These are phyloP conservation scores for Solanum medicagineum DNA, from an alignment of 257 asterid genomes.

Conservation along the genomic window DNA sequence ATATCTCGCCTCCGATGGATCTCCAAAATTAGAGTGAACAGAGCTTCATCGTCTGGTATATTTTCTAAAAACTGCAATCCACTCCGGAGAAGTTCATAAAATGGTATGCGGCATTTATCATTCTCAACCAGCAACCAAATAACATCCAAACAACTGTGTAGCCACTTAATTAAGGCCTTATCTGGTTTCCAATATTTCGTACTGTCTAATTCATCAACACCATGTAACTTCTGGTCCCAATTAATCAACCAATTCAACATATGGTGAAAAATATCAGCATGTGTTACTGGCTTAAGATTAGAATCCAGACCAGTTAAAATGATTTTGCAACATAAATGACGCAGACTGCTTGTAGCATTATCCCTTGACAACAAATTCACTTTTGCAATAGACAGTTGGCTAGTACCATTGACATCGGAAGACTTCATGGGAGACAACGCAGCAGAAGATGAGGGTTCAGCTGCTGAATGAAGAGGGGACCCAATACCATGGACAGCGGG, in stretches of 20 bases:
- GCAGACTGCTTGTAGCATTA: conserved; percentile 66
- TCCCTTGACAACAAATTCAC: conserved; percentile 35
- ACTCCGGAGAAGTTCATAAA: conserved; percentile 86
- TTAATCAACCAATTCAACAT: conserved; percentile 84
- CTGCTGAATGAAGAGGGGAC: conserved; percentile 73
- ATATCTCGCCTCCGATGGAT: conserved; percentile 90
- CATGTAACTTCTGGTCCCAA: conserved; percentile 73
- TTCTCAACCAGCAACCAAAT: conserved; percentile 87
- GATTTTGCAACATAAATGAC: conserved; percentile 86
- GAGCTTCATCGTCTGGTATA: conserved; percentile 96
- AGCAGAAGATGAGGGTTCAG: conserved; percentile 62
- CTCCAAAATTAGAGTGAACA: conserved; percentile 86
- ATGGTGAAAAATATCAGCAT: conserved; percentile 63
- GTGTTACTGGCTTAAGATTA: conserved; percentile 70
- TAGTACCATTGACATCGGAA: conserved; percentile 33
- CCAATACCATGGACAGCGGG: conserved; percentile 76
- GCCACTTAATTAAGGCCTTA: conserved; percentile 79
- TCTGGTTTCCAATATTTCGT: conserved; percentile 64
- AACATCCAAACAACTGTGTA: conserved; percentile 91
- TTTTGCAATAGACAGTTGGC: conserved; percentile 46
- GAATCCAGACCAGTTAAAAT: conserved; percentile 66
- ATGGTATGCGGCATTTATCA: conserved; percentile 76
- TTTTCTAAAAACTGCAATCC: conserved; percentile 85
- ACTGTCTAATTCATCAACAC: conserved; percentile 57
- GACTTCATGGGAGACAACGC: conserved; percentile 63